A percentile compares a stretch with the other conserved stretches of the same genome.
phyloP scores from a whole-genome alignment of 1,284 basidiomycete species.

The Puccinia horiana region DNA sequence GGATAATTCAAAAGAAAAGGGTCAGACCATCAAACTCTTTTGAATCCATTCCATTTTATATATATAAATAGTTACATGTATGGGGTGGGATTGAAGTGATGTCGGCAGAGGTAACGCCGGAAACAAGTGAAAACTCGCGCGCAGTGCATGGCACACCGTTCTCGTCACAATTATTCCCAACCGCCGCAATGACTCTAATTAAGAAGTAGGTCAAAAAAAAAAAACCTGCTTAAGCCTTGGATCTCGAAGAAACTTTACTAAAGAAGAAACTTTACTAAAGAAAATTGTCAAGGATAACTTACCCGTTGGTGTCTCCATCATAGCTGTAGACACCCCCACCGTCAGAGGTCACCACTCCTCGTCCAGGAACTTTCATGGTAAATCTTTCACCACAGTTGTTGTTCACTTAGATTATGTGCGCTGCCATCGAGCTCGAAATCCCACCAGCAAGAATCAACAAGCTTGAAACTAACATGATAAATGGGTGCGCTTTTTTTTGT shows the following conservation, averaged over 20 bases:
- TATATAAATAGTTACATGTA: neutral
- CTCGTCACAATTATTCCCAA: conserved; percentile 11
- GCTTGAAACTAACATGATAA: neutral
- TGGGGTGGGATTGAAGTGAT: conserved; percentile 42
- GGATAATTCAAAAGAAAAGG: neutral
- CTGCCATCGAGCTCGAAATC: neutral
- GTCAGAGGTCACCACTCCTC: neutral
- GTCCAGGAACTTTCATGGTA: conserved; percentile 37
- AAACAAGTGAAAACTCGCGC: conserved; percentile 28
- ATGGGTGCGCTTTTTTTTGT: neutral
- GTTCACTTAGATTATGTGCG: conserved; percentile 1
- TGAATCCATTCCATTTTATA: neutral
- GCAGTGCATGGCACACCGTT: conserved; percentile 28
- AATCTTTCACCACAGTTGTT: conserved; percentile 35
- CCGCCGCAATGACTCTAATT: neutral
- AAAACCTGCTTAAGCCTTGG: neutral
- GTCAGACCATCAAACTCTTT: neutral
- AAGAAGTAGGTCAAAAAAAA: neutral
- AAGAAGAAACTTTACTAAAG: neutral
- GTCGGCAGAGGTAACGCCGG: conserved; percentile 27
- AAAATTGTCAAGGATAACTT: neutral
- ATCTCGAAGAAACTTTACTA: neutral
- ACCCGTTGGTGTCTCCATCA: conserved; percentile 32
- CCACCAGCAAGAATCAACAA: neutral
- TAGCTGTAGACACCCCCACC: conserved; percentile 20